Evolutionary conservation across 2,329 filamentous ascomycete genomes (phyloP).

Genomic region (Westerdykella ornata): DNA sequence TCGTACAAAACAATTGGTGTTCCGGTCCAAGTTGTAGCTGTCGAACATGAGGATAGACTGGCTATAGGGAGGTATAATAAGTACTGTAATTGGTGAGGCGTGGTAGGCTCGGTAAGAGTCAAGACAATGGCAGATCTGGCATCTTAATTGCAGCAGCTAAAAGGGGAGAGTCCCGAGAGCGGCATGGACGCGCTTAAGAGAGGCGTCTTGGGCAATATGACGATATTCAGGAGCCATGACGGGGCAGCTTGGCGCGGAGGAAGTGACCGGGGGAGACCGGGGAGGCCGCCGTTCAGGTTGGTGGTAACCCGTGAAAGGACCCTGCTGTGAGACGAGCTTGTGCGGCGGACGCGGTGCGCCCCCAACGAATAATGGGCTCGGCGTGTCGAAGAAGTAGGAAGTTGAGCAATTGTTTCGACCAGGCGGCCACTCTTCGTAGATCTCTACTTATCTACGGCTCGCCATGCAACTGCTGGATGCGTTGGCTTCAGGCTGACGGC

Average conservation of each 20-base stretch:
- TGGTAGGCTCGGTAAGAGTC: slow-evolving; percentile 7
- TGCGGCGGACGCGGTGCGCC: neutral
- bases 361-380: neutral
- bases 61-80: neutral
- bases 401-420: too few species aligned
- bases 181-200: slow-evolving; percentile 10
- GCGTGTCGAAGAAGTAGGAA: neutral
- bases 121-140: neutral
- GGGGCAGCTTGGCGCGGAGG: neutral
- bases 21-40: neutral
- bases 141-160: slow-evolving; percentile 18
- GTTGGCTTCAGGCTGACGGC: slow-evolving; percentile 29
- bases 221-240: slow-evolving; percentile 20
- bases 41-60: neutral
- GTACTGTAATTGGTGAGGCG: neutral
- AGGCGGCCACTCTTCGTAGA: too few species aligned
- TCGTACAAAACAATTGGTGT: slow-evolving; percentile 3
- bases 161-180: slow-evolving; percentile 21
- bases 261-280: neutral
- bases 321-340: too few species aligned
- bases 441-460: too few species aligned
- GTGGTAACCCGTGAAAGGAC: too few species aligned
- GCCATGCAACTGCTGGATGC: slow-evolving; percentile 32
- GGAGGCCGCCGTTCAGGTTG: too few species aligned
- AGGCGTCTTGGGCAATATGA: slow-evolving; percentile 22